These are phyloP conservation scores for Primulina huaijiensis DNA, from an alignment of 257 asterid species.

Conservation along the genomic window DNA sequence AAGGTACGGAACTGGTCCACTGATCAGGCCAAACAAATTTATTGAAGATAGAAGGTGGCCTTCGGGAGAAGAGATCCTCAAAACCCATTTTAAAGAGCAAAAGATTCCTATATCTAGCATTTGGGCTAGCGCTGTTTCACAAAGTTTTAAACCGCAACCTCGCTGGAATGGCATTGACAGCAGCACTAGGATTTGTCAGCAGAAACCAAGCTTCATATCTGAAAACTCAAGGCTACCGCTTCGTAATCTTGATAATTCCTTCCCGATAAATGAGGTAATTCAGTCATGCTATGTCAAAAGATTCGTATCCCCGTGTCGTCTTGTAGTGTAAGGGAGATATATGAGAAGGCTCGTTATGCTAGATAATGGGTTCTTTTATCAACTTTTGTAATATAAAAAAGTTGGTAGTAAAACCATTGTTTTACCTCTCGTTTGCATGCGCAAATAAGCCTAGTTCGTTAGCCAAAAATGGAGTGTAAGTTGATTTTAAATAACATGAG, in stretches of 20 bases:
- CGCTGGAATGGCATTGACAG: slow-evolving; percentile 27
- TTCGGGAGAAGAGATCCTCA: slow-evolving; percentile 35
- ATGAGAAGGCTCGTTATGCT: neutral
- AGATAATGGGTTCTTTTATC: no score
- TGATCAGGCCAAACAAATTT: slow-evolving; percentile 44
- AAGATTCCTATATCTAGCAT: slow-evolving; percentile 25
- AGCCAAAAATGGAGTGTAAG: neutral
- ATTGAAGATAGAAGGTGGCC: slow-evolving; percentile 70
- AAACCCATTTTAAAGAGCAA: slow-evolving; percentile 35
- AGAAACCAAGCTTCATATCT: slow-evolving; percentile 26
- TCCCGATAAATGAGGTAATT: neutral
- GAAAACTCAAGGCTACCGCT: slow-evolving; percentile 15
- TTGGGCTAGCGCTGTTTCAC: slow-evolving; percentile 23
- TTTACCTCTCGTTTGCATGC: neutral
- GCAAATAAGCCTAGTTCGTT: neutral
- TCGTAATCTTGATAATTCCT: slow-evolving; percentile 27
- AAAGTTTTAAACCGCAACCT: slow-evolving; percentile 25
- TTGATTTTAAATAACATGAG: neutral
- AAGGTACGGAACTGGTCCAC: slow-evolving; percentile 30
- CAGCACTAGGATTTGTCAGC: slow-evolving; percentile 18
- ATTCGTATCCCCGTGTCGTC: neutral
- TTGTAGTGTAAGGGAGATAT: neutral
- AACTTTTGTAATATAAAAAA: no score
- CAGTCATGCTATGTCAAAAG: neutral
- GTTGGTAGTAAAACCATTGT: no score